phyloP scores from a whole-genome alignment of 179 eudicot species.

The Heliamphora pulchella region DNA sequence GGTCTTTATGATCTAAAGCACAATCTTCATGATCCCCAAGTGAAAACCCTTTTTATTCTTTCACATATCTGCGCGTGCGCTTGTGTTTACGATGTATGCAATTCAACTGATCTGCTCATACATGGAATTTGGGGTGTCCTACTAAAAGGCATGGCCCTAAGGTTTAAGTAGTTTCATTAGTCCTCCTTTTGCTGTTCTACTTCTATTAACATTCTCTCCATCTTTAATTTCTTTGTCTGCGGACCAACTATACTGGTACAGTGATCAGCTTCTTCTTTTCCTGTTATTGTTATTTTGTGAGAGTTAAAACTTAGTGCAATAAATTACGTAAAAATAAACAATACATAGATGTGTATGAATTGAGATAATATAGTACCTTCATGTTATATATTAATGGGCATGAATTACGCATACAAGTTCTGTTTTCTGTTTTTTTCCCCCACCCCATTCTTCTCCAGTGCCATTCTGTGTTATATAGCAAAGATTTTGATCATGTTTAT shows the following conservation, averaged over 20 bases:
- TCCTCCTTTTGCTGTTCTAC: too few relatives aligned
- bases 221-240: background rate
- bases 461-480: background rate
- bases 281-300: background rate
- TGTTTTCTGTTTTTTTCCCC: background rate
- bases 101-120: too few relatives aligned
- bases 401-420: background rate
- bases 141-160: too few relatives aligned
- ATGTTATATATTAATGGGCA: background rate
- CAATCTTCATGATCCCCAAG: background rate
- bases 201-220: too few relatives aligned
- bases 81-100: too few relatives aligned
- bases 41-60: background rate
- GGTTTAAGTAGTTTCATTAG: background rate
- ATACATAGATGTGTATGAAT: background rate
- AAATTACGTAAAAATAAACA: too few relatives aligned
- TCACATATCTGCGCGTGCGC: background rate
- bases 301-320: too few relatives aligned
- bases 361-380: background rate
- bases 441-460: too few relatives aligned
- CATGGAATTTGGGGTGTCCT: too few relatives aligned
- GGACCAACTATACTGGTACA: background rate
- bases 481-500: background rate
- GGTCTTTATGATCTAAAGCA: background rate
- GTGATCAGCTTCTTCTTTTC: background rate